Percentiles rank a stretch among this genome's conserved stretches.
phyloP scores from a whole-genome alignment of 768 basidiomycete species.

The Artomyces pyxidatus region DNA sequence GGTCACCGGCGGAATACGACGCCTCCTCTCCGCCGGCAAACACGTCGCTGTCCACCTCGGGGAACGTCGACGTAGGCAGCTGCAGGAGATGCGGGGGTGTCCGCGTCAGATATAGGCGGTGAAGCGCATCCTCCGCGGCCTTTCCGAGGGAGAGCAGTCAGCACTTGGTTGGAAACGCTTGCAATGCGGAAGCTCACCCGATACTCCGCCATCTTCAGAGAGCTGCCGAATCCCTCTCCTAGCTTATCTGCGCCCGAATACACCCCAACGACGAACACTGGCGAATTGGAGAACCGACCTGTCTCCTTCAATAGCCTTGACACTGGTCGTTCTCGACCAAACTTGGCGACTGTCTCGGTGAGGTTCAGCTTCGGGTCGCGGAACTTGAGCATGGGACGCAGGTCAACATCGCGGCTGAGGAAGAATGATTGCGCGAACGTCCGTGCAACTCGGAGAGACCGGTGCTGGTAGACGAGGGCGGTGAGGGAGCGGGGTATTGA shows the following conservation, averaged over 20 bases:
- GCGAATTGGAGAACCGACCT: constrained; percentile 83
- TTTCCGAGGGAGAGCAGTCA: constrained; percentile 24
- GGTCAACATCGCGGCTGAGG: constrained; percentile 76
- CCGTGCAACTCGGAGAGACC: constrained; percentile 79
- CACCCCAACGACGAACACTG: constrained; percentile 93
- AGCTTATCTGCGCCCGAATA: constrained; percentile 79
- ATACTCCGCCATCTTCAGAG: constrained; percentile 91
- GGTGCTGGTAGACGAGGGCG: constrained; percentile 81
- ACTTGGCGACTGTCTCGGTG: constrained; percentile 62
- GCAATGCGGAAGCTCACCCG: constrained; percentile 38
- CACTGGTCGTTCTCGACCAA: constrained; percentile 54
- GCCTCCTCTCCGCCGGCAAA: constrained; percentile 39
- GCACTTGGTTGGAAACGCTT: constrained; percentile 1
- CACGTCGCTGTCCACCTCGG: constrained; percentile 43
- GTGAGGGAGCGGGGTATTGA: constrained; percentile 82
- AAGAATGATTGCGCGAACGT: constrained; percentile 87
- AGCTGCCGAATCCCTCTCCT: constrained; percentile 91
- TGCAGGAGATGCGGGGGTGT: constrained; percentile 61
- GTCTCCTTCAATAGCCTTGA: constrained; percentile 89
- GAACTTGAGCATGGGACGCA: constrained; percentile 74
- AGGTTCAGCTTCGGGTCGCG: constrained; percentile 75
- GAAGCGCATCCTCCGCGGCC: constrained; percentile 83
- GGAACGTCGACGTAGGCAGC: constrained; percentile 71
- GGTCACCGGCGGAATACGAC: constrained; percentile 42
- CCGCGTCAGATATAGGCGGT: constrained; percentile 74